A percentile compares a stretch with the other conserved stretches of the same genome.
Evolutionary conservation across 208 protist genomes (phyloP).

Genomic region (Novymonas esmeraldas): DNA sequence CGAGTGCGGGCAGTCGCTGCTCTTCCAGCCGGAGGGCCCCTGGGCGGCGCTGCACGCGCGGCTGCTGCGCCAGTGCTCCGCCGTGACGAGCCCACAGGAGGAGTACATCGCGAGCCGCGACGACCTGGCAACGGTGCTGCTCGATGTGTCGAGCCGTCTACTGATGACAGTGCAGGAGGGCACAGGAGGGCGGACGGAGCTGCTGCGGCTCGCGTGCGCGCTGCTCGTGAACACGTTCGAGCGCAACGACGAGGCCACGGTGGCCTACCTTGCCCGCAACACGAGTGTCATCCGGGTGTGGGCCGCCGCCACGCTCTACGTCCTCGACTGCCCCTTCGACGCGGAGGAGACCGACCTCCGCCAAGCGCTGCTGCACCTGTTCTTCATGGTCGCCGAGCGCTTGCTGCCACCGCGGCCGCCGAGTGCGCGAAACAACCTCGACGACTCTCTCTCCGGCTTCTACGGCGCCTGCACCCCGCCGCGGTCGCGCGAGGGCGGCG

Average conservation of each 20-base stretch:
- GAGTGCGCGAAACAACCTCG: not conserved
- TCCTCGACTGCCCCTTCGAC: constrained; percentile 48
- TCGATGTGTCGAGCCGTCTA: constrained; percentile 50
- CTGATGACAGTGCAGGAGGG: constrained; percentile 37
- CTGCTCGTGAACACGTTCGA: constrained; percentile 82
- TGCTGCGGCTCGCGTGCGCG: constrained; percentile 60
- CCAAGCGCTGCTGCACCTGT: constrained; percentile 76
- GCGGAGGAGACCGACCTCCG: constrained; percentile 79
- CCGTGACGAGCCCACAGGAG: constrained; percentile 55
- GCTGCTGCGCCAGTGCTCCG: constrained; percentile 63
- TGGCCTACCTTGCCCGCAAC: constrained; percentile 48
- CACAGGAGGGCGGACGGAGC: constrained; percentile 30
- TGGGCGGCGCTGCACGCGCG: constrained; percentile 32
- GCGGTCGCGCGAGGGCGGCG: constrained; percentile 1
- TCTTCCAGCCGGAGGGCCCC: constrained; percentile 40
- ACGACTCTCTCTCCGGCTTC: constrained; percentile 13
- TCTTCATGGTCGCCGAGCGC: constrained; percentile 68
- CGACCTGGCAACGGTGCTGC: constrained; percentile 39
- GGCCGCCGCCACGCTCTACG: constrained; percentile 46
- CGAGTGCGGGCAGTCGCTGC: constrained; percentile 48
- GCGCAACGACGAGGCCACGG: constrained; percentile 53
- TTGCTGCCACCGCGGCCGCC: constrained; percentile 46
- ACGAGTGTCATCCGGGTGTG: constrained; percentile 48
- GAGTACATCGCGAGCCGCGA: constrained; percentile 48
- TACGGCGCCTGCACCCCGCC: constrained; percentile 33